Evolutionary conservation across 768 basidiomycete genomes (phyloP), one percentile per base, ranked within the genome.

Genomic region (Hygrophoropsis aurantiaca): DNA sequence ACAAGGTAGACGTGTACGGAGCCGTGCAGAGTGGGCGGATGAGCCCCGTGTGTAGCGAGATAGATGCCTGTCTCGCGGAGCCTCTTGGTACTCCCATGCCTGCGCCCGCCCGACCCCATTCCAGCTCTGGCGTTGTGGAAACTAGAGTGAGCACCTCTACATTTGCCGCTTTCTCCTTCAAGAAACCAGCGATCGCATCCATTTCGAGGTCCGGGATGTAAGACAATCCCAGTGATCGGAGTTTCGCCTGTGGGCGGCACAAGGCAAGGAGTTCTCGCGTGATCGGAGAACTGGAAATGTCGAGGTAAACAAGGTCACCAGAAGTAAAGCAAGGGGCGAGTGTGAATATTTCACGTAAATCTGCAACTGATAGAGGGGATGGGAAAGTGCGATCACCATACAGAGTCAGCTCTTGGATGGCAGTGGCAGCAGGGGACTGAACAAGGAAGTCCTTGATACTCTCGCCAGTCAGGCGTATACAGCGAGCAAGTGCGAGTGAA

Each of bases 211-310:
- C 60, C 5, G 88, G 81, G 47, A 97, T 90, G 64, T 92, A 84
- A 7, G 91, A 94, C 20, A 99, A 77, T 5, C 97, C 95, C 32
- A 98, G 74, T 16, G 92, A 93, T 46, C 94, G 84, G 21, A 99
- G 74, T 36, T 75, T 75, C 3, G 82, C 82, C 63, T 91, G 91
- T 6, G 81, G 67, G 15, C 76, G 75, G 59, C 82, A 82, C 1
- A 69, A 60, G 9, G 74, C 70, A 5, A 85, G 65, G 6, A 85
- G 66, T 7, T 77, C 72, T 37, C 71, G 65, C 5, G 85, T 87
- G 43, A 97, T 55, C 0, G 87, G 87, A 5, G 87, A 73, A 51
- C 87, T 90, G 11, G 94, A 97, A 24, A 99, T 66, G 64, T 99
- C 95, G 52, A 99, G 79, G 66, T 94, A 97, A 10, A 83, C 77